These are phyloP conservation scores for Candida ascalaphidarum DNA, from an alignment of 805 yeast species.

Conservation along the genomic window DNA sequence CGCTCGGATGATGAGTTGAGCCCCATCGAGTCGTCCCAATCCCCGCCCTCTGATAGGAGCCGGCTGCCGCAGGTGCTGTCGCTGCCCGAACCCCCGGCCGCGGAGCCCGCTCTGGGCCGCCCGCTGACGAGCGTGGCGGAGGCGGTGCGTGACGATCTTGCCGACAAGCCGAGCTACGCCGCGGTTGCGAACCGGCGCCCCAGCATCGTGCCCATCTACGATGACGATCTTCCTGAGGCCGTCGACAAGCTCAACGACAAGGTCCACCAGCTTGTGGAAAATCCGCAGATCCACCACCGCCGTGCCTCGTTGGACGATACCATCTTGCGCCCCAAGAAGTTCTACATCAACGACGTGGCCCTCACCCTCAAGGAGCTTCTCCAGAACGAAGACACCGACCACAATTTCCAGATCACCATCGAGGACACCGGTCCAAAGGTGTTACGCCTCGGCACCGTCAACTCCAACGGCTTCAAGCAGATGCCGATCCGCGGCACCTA, in stretches of 20 bases:
- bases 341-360: slow-evolving; percentile 70
- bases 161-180: too few relatives aligned
- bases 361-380: slow-evolving; percentile 61
- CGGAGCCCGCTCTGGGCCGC: too few relatives aligned
- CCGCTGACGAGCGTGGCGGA: too few relatives aligned
- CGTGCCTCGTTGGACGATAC: slow-evolving; percentile 25
- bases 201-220: slow-evolving; percentile 22
- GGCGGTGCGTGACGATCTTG: too few relatives aligned
- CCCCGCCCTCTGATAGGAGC: slow-evolving; percentile 1
- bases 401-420: slow-evolving; percentile 74
- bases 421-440: slow-evolving; percentile 83
- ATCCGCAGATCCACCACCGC: slow-evolving; percentile 11
- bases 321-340: slow-evolving; percentile 32
- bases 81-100: slow-evolving; percentile 1
- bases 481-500: slow-evolving; percentile 80
- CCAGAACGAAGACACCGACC: slow-evolving; percentile 76
- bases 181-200: slow-evolving; percentile 7
- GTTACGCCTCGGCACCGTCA: slow-evolving; percentile 71
- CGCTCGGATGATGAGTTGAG: too few relatives aligned
- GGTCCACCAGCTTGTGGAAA: too few relatives aligned
- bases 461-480: slow-evolving; percentile 72
- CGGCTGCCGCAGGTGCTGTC: too few relatives aligned
- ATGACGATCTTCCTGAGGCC: background rate
- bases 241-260: background rate
- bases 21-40: too few relatives aligned